Base-by-base conservation (phyloP, 2,329 filamentous ascomycete genomes). In the Monosporascus ibericus region DNA sequence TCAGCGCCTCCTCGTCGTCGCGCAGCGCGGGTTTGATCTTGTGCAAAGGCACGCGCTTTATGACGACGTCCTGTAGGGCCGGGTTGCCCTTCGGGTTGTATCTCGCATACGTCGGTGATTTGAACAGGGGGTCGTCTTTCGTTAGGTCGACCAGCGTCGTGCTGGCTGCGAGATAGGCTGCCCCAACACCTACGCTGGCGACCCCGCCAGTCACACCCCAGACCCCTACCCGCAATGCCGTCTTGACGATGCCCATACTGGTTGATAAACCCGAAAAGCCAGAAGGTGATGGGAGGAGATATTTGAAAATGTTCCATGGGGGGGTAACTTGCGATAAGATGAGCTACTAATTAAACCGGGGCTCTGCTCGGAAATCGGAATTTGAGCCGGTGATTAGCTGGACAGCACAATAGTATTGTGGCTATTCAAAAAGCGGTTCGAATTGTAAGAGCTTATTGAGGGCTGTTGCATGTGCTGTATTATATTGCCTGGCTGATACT, bases 1-100 rank as follows among this genome's bases (percentile, higher is more conserved):
- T 78, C 48, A 88, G 72, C 2, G 74, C 75, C 27, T 72, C 70
- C 58, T 82, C 81, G 58, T 80, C 77, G 62, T 86, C 74, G 15
- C 88, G 70, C 50, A 90, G 71, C 57, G 85, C 80, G 0, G 86
- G 84, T 30, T 80, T 78, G 55, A 90, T 81, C 63, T 84, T 81
- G 47, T 71, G 72, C 48, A 90, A 64, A 0, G 85, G 82, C 0
- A 90, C 75, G 37, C 75, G 76, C 58, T 82, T 80, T 58, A 87
- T 72, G 60, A 80, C 85, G 11, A 86, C 69, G 63, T 90, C 87
- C 52, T 87, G 78, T 1, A 79, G 80, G 0, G 79, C 73, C 0
- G 84, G 80, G 66, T 88, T 87, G 34, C 74, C 70, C 42, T 78
- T 75, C 2, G 82, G 80, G 61, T 90, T 90, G 68, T 79, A 77